Evolutionary conservation across 2,329 filamentous ascomycete genomes (phyloP).

Genomic region (Beauveria sp.): DNA sequence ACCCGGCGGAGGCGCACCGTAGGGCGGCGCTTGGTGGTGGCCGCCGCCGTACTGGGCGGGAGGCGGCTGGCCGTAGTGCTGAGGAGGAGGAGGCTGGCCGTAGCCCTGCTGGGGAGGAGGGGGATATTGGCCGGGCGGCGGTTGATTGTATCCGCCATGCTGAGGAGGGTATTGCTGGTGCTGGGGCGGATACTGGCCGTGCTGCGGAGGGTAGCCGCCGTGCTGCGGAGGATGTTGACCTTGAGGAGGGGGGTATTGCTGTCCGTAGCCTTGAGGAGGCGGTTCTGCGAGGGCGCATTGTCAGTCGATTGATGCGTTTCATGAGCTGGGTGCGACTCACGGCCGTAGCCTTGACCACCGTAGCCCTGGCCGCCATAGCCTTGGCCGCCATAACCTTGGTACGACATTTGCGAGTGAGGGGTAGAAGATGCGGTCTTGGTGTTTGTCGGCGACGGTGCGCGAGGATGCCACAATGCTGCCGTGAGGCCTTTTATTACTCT

Average conservation of each 20-base stretch:
- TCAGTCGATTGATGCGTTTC: not conserved
- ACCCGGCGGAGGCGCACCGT: conserved; percentile 22
- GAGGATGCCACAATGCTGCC: not conserved
- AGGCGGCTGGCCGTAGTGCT: conserved; percentile 24
- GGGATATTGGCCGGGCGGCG: conserved; percentile 19
- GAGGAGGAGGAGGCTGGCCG: conserved; percentile 18
- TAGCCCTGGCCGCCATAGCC: conserved; percentile 19
- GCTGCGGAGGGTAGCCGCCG: conserved; percentile 21
- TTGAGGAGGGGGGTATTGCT: conserved; percentile 26
- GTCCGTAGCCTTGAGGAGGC: conserved; percentile 33
- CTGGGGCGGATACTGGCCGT: conserved; percentile 23
- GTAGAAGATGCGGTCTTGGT: not conserved
- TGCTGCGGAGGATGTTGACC: conserved; percentile 30
- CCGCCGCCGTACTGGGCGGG: conserved; percentile 18
- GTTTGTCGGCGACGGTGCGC: not conserved
- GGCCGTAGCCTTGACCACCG: conserved; percentile 25
- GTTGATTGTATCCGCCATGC: conserved; percentile 24
- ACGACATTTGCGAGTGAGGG: conserved; percentile 24
- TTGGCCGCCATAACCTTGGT: conserved; percentile 24
- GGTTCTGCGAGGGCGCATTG: conserved; percentile 17
- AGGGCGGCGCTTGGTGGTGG: conserved; percentile 12
- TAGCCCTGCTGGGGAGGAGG: conserved; percentile 20
- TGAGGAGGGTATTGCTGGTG: conserved; percentile 28
- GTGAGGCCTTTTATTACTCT: not conserved
- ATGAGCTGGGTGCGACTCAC: conserved; percentile 20